A percentile compares a stretch with the other conserved stretches of the same genome.
These are phyloP conservation scores for Moricandia arvensis DNA, from an alignment of 345 rosid species.

Conservation along the genomic window DNA sequence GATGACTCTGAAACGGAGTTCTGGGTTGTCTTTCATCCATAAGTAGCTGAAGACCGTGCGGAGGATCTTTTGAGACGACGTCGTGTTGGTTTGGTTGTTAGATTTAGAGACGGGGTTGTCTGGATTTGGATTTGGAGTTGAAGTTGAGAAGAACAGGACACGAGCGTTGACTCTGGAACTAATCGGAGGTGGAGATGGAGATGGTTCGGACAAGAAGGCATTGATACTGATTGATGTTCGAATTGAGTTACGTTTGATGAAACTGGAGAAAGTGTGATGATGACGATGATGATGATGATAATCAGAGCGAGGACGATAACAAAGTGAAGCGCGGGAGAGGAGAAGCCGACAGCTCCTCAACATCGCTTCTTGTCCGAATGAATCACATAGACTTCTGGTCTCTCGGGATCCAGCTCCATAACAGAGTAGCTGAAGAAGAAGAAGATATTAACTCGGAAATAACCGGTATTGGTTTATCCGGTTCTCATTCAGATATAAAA, in stretches of 20 bases:
- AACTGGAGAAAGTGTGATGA: slow-evolving; percentile 19
- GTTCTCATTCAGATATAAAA: neutral
- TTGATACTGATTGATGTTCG: slow-evolving; percentile 12
- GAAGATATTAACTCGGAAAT: neutral
- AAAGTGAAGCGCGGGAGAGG: slow-evolving; percentile 23
- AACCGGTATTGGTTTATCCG: neutral
- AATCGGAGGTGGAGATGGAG: slow-evolving; percentile 28
- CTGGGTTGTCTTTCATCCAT: slow-evolving; percentile 82
- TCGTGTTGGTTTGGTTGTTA: slow-evolving; percentile 13
- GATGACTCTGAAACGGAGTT: slow-evolving; percentile 77
- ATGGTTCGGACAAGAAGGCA: slow-evolving; percentile 37
- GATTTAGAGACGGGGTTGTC: neutral
- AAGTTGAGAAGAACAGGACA: slow-evolving; percentile 44
- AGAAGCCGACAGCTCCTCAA: slow-evolving; percentile 17
- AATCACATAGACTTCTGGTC: slow-evolving; percentile 9
- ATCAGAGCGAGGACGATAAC: slow-evolving; percentile 4
- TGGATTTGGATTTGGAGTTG: slow-evolving; percentile 32
- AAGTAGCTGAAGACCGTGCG: slow-evolving; percentile 61
- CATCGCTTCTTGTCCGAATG: slow-evolving; percentile 17
- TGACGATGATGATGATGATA: slow-evolving; percentile 1
- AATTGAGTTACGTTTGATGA: slow-evolving; percentile 13
- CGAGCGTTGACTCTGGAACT: slow-evolving; percentile 35
- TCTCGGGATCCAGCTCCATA: slow-evolving; percentile 4
- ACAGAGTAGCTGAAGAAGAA: neutral
- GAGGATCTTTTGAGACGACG: slow-evolving; percentile 49